Base-by-base conservation (phyloP, 805 yeast species). In the Pichia eremophila region DNA sequence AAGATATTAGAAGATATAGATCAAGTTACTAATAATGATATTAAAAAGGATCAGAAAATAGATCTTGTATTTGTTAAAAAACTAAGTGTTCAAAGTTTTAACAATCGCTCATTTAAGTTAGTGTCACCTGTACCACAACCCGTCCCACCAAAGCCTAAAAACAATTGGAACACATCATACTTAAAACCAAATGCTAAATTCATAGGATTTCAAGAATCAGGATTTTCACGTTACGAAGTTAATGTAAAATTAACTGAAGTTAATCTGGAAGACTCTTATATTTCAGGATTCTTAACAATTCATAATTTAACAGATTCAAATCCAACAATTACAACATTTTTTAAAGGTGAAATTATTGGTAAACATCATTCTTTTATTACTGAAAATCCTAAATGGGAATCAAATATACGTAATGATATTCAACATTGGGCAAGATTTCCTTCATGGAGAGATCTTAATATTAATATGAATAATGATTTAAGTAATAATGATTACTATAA, bases 161-260 rank as follows among this genome's bases (percentile, higher is more conserved):
- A 18, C 15, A 19, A 22, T 14, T 38, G 19, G 29, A 5, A 35
- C 9, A 41, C 48, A 22, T 40, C 75, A 45, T 77, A 74, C 46
- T 65, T 85, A 18, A 74, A 76, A 47, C 82, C 89, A 3, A 81
- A 84, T 41, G 71, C 85, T 27, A 65, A 58, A 36, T 85, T 81
- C 54, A 59, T 70, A 9, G 95, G 95, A 3, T 74, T 79, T 22
- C 95, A 85, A 57, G 83, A 79, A 57, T 78, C 86, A 11, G 87
- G 85, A 0, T 66, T 75, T 50, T 72, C 78, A 3, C 74, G 77
- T 5, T 83, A 81, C 61, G 82, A 79, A 52, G 87, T 85, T 18
- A 67, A 73, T 39, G 87, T 85, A 19, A 86, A 81, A 56, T 67
- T 85, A 54, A 77, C 81, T 61, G 75, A 75, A 42, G 84, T 85